Conservation (phyloP, 106 monocot species). For the Platanthera guangdongensis region DNA sequence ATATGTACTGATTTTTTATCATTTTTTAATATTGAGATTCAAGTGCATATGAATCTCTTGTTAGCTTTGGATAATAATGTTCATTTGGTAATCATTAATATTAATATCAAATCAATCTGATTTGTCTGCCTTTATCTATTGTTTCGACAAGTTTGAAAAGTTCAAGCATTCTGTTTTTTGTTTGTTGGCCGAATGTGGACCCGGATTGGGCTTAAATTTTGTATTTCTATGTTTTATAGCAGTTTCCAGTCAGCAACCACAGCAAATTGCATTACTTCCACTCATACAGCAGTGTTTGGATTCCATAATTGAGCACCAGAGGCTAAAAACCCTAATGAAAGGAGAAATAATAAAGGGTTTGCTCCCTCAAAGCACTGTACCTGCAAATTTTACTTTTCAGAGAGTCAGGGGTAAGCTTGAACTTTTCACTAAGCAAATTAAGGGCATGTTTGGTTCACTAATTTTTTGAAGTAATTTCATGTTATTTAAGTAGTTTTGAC, state of each 20-base stretch:
- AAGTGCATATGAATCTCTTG: not conserved
- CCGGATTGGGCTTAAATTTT: not conserved
- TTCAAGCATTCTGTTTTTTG: not conserved
- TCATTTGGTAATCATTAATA: not conserved
- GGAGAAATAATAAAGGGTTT: conserved; percentile 88
- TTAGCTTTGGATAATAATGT: not conserved
- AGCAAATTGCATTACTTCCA: conserved; percentile 48
- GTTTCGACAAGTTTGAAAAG: not conserved
- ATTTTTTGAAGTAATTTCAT: too few relatives aligned
- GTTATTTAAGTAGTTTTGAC: too few relatives aligned
- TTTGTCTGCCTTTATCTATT: not conserved
- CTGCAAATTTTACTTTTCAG: conserved; percentile 70
- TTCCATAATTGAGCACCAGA: conserved; percentile 84
- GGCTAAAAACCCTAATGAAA: conserved; percentile 89
- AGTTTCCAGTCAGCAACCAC: conserved; percentile 25
- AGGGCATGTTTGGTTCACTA: not conserved
- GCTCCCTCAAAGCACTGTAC: conserved; percentile 62
- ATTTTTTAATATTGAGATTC: not conserved
- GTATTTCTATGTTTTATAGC: conserved; percentile 15
- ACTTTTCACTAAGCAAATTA: not conserved
- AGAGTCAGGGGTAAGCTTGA: conserved; percentile 59
- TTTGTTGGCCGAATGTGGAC: not conserved
- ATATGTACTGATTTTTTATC: not conserved
- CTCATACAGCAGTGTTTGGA: conserved; percentile 71
- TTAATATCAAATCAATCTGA: not conserved